Base-by-base conservation (phyloP, 345 rosid species). In the Melaleuca alternifolia region DNA sequence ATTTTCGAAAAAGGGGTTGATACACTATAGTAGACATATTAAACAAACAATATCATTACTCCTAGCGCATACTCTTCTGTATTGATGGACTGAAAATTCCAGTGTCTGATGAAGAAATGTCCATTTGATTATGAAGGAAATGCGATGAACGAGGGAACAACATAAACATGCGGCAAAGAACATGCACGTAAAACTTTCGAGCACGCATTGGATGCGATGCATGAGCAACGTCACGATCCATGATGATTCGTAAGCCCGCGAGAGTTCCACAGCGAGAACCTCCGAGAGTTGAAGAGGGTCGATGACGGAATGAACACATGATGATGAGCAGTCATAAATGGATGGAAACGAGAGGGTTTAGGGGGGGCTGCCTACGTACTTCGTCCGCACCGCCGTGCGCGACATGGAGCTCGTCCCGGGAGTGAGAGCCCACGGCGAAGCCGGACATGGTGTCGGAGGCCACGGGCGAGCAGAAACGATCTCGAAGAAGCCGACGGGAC, bases 371-470 rank as follows among this genome's bases (percentile, higher is more conserved):
- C 11, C 81, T 85, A 28, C 21, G 56, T 90, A 92, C 96, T 93
- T 92, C 93, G 4, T 26, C 50, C 1, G 24, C 6, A 0, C 81
- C 26, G 7, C 46, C 90, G 81, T 89, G 88, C 84, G 86, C 33
- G 33, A 75, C 87, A 15, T 86, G 89, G 86, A 88, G 89, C 62
- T 88, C 89, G 23, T 86, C 83, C 50, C 86, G 87, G 51, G 93
- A 61, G 83, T 87, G 91, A 24, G 93, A 91, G 82, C 89, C 91
- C 4, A 91, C 83, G 87, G 87, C 46, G 14, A 92, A 91, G 89
- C 91, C 83, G 57, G 84, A 92, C 98, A 93, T 91, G 94, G 94
- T 50, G 88, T 87, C 90, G 51, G 92, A 89, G 81, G 91, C 93
- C 95, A 90, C 86, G 89, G 92, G 48, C 37, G 48, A 71, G 81